A percentile compares a stretch with the other conserved stretches of the same genome.
Evolutionary conservation across 305 asterid genomes (phyloP).

Genomic region (Andrographis paniculata): DNA sequence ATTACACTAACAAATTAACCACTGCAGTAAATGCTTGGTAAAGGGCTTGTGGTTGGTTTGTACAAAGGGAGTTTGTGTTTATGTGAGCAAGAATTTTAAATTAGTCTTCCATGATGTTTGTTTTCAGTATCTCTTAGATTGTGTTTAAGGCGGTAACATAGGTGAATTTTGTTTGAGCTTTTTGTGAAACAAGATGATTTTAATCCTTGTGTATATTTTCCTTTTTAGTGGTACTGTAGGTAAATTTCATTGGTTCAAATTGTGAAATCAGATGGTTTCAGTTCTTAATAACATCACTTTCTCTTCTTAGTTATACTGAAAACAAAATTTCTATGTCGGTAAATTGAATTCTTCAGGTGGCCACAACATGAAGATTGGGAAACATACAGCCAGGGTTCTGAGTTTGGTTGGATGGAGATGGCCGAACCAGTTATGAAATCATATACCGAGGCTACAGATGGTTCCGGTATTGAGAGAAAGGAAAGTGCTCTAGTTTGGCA

Average conservation of each 20-base stretch:
- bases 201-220: too few species aligned
- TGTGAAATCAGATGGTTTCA: neutral
- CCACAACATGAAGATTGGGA: slow-evolving; percentile 75
- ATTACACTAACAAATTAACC: too few species aligned
- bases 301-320: too few species aligned
- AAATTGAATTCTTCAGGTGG: slow-evolving; percentile 42
- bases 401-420: slow-evolving; percentile 89
- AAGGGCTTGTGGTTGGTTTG: too few species aligned
- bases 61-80: too few species aligned
- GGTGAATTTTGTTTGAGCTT: neutral
- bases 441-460: slow-evolving; percentile 92
- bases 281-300: neutral
- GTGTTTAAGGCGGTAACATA: too few species aligned
- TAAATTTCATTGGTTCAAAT: neutral
- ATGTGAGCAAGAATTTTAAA: too few species aligned
- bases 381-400: slow-evolving; percentile 54
- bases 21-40: too few species aligned
- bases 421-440: slow-evolving; percentile 94
- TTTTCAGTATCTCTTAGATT: too few species aligned
- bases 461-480: slow-evolving; percentile 74
- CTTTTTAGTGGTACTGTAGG: neutral
- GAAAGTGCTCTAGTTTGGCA: slow-evolving; percentile 96
- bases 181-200: neutral
- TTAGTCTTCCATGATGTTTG: too few species aligned
- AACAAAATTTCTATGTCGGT: too few species aligned